These are phyloP conservation scores for Phalaenopsis hybrid DNA, from an alignment of 116 monocot species.

Conservation along the genomic window DNA sequence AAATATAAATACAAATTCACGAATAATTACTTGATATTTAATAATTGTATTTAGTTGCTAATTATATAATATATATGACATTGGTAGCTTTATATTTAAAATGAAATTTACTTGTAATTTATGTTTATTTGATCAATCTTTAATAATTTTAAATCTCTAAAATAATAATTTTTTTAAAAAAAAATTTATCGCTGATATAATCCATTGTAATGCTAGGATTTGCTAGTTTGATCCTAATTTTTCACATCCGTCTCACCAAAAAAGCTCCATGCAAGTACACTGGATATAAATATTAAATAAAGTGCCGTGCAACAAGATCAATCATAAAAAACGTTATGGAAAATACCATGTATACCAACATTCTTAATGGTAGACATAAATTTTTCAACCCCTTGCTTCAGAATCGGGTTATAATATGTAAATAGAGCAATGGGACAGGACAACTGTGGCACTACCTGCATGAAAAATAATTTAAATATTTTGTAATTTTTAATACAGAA, in stretches of 20 bases:
- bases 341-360: conserved; percentile 76
- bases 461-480: background rate
- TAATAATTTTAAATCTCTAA: too few relatives aligned
- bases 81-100: too few relatives aligned
- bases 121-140: too few relatives aligned
- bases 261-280: background rate
- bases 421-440: conserved; percentile 88
- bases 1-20: too few relatives aligned
- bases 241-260: background rate
- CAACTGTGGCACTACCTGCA: conserved; percentile 76
- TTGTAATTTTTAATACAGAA: background rate
- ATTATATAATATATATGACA: too few relatives aligned
- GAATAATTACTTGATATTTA: too few relatives aligned
- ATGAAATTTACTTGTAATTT: too few relatives aligned
- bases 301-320: background rate
- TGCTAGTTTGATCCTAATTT: too few relatives aligned
- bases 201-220: too few relatives aligned
- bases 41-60: too few relatives aligned
- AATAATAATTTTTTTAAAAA: too few relatives aligned
- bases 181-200: too few relatives aligned
- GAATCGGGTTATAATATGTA: conserved; percentile 88
- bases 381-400: conserved; percentile 61
- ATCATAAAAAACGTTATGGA: background rate
- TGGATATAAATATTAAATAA: background rate
- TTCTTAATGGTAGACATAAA: conserved; percentile 75